A percentile compares a stretch with the other conserved stretches of the same genome.
These are phyloP conservation scores for Sporothrix brasiliensis DNA, from an alignment of 2,329 filamentous ascomycete genomes.

Conservation along the genomic window DNA sequence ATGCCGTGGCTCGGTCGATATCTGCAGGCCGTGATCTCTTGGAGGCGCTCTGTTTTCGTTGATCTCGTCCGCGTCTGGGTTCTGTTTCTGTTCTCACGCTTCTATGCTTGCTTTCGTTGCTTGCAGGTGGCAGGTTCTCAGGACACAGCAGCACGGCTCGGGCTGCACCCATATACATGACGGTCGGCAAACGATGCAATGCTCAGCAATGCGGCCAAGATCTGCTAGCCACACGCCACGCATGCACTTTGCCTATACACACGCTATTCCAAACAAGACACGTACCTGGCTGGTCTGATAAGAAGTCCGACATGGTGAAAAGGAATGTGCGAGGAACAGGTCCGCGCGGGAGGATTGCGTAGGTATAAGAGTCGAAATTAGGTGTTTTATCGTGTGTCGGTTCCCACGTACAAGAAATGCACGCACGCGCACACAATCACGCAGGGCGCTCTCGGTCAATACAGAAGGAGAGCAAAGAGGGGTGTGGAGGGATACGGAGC, in stretches of 20 bases:
- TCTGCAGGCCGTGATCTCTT: neutral
- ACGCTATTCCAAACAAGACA: slow-evolving; percentile 11
- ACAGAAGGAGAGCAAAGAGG: neutral
- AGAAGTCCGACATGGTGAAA: slow-evolving; percentile 33
- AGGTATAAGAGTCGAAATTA: slow-evolving; percentile 17
- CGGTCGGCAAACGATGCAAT: slow-evolving; percentile 15
- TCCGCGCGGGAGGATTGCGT: neutral
- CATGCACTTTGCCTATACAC: slow-evolving; percentile 23
- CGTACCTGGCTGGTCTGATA: slow-evolving; percentile 35
- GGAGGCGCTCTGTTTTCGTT: slow-evolving; percentile 11
- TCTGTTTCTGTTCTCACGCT: neutral
- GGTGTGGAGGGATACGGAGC: slow-evolving; percentile 2
- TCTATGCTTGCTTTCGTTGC: neutral
- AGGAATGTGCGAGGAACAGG: slow-evolving; percentile 19
- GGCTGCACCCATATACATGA: slow-evolving; percentile 11
- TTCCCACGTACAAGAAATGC: slow-evolving; percentile 22
- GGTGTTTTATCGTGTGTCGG: slow-evolving; percentile 2
- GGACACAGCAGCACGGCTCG: slow-evolving; percentile 3
- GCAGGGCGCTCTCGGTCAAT: neutral
- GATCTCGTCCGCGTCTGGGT: neutral
- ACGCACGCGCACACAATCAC: slow-evolving; percentile 1
- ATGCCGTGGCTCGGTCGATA: neutral
- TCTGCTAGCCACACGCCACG: slow-evolving; percentile 29
- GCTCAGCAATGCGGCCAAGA: slow-evolving; percentile 20
- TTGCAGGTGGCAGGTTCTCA: slow-evolving; percentile 2